Evolutionary conservation across 2,329 filamentous ascomycete species (phyloP).

Genomic region (Fusarium hostae): DNA sequence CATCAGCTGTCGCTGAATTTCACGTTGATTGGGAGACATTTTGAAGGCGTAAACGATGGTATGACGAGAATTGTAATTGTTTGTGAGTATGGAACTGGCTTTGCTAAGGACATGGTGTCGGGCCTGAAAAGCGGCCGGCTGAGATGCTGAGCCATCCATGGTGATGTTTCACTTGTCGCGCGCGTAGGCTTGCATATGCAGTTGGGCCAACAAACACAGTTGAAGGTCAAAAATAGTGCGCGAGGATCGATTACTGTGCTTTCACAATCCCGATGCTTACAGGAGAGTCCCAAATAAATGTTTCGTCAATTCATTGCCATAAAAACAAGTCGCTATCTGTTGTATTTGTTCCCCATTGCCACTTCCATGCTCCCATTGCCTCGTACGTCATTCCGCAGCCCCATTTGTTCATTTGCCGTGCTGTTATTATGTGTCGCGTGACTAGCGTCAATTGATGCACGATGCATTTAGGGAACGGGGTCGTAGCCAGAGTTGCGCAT

Average conservation of each 20-base stretch:
- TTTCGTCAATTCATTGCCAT: not conserved
- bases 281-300: accelerated
- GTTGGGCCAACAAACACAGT: too few relatives aligned
- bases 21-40: not conserved
- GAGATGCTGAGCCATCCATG: not conserved
- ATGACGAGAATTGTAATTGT: not conserved
- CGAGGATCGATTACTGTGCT: too few relatives aligned
- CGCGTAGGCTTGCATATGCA: not conserved
- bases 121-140: not conserved
- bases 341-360: not conserved
- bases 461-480: conserved; percentile 41
- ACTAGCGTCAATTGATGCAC: not conserved
- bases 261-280: too few relatives aligned
- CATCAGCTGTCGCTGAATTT: not conserved
- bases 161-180: not conserved
- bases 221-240: too few relatives aligned
- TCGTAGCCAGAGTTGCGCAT: conserved; percentile 66
- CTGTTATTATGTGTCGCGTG: not conserved
- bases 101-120: not conserved
- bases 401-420: accelerated
- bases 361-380: accelerated
- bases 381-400: not conserved
- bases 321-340: not conserved
- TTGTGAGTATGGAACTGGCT: not conserved
- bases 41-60: too few relatives aligned